These are phyloP conservation scores for Aurantiochytrium sp. DNA, from an alignment of 108 stramenopile species.

Conservation along the genomic window DNA sequence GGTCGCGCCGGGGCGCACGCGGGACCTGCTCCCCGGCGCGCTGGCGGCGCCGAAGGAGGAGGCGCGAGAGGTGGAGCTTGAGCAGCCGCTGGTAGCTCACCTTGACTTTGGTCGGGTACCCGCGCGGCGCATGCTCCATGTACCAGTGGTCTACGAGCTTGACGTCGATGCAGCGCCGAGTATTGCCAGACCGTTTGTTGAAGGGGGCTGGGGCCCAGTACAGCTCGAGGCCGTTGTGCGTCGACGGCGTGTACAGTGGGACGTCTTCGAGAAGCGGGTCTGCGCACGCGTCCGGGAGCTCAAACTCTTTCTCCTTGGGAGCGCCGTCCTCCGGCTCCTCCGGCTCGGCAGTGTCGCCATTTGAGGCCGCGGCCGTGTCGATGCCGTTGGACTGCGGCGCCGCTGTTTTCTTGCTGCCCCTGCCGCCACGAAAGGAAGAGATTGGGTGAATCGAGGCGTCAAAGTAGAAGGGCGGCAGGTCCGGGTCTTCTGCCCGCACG, in stretches of 20 bases:
- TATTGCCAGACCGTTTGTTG: conserved; percentile 84
- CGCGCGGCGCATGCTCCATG: conserved; percentile 65
- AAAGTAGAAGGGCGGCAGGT: conserved; percentile 66
- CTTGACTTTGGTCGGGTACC: conserved; percentile 95
- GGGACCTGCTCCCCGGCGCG: conserved; percentile 60
- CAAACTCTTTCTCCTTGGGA: conserved; percentile 42
- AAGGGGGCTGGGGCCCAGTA: conserved; percentile 95
- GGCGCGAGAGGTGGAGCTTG: conserved; percentile 93
- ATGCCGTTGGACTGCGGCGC: not conserved
- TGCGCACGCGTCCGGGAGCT: conserved; percentile 44
- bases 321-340: not conserved
- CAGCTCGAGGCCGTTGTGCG: conserved; percentile 82
- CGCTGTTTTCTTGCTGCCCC: not conserved
- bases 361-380: no score
- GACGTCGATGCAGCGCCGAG: conserved; percentile 86
- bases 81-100: conserved; percentile 97
- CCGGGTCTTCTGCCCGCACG: conserved; percentile 71
- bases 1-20: conserved; percentile 52
- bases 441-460: conserved; percentile 83
- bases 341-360: not conserved
- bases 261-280: conserved; percentile 48
- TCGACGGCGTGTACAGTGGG: conserved; percentile 54
- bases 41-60: conserved; percentile 78
- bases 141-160: conserved; percentile 93
- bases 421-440: conserved; percentile 58